phyloP scores from a whole-genome alignment of 805 yeast genomes.

The Lipomyces kockii region DNA sequence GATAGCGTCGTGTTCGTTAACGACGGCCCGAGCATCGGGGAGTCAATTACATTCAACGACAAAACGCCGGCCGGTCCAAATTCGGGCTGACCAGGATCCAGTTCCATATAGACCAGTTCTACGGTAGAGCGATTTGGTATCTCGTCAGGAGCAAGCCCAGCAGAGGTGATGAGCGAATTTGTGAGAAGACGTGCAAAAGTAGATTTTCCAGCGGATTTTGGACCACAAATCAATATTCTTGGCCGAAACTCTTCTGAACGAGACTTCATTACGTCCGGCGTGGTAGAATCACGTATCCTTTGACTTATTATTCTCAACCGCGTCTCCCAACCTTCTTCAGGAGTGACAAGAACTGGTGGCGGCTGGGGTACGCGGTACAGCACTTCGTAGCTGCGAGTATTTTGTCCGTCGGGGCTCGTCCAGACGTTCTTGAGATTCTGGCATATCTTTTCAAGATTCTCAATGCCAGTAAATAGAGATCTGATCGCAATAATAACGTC shows the following conservation, averaged over 20 bases:
- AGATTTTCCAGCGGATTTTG: constrained; percentile 83
- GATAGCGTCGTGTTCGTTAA: constrained; percentile 43
- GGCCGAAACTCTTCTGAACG: not conserved
- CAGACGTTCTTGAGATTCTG: constrained; percentile 10
- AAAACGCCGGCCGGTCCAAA: constrained; percentile 72
- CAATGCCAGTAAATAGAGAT: constrained; percentile 18
- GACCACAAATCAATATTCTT: constrained; percentile 56
- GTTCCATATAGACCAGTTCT: constrained; percentile 56
- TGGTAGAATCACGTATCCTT: not conserved
- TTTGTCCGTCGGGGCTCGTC: not conserved
- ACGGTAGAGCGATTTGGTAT: constrained; percentile 11
- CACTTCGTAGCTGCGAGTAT: constrained; percentile 8
- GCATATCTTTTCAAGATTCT: constrained; percentile 9
- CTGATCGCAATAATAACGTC: constrained; percentile 35
- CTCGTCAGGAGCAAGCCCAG: not conserved
- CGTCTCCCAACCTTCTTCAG: constrained; percentile 34
- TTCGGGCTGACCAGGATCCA: constrained; percentile 92
- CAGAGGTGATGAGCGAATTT: constrained; percentile 45
- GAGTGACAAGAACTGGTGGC: constrained; percentile 9
- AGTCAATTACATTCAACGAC: constrained; percentile 51
- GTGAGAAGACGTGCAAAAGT: constrained; percentile 62
- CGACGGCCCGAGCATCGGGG: constrained; percentile 50
- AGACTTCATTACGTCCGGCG: constrained; percentile 25
- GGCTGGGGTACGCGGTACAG: constrained; percentile 23
- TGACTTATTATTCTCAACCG: constrained; percentile 38